Conservation (phyloP, 164 flowering plant species). For the Kingdonia uniflora region DNA sequence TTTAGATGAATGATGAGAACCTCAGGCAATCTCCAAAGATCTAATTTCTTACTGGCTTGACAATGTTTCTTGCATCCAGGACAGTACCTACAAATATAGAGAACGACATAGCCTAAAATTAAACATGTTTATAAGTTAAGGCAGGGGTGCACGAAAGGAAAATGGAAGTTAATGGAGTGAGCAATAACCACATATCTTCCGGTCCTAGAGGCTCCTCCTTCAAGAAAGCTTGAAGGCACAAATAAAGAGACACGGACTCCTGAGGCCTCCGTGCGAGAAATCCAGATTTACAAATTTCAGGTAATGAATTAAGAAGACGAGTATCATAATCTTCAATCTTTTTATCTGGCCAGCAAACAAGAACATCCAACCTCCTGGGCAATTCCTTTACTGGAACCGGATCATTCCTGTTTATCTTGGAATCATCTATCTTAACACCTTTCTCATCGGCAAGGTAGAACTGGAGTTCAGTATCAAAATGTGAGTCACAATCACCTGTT, state of each 20-base stretch:
- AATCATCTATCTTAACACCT: slow-evolving; percentile 27
- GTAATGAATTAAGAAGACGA: slow-evolving; percentile 37
- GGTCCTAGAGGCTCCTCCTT: slow-evolving; percentile 98
- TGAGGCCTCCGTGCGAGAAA: slow-evolving; percentile 49
- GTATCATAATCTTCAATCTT: slow-evolving; percentile 39
- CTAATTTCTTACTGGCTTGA: slow-evolving; percentile 91
- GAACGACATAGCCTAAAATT: background rate
- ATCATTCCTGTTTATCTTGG: slow-evolving; percentile 40
- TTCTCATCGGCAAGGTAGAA: slow-evolving; percentile 61
- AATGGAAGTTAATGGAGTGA: background rate
- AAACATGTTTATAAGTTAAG: background rate
- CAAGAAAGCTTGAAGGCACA: slow-evolving; percentile 88
- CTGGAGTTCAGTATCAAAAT: slow-evolving; percentile 30
- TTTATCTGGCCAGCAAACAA: slow-evolving; percentile 59
- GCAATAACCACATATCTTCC: slow-evolving; percentile 92
- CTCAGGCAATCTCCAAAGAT: slow-evolving; percentile 96
- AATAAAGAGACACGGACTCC: slow-evolving; percentile 71
- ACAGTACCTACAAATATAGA: slow-evolving; percentile 51
- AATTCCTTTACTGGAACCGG: slow-evolving; percentile 19
- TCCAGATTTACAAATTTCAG: slow-evolving; percentile 65
- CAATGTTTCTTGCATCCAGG: slow-evolving; percentile 78
- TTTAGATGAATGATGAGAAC: slow-evolving; percentile 85
- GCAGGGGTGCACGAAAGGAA: background rate
- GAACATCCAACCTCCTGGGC: slow-evolving; percentile 34
- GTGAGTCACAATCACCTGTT: slow-evolving; percentile 12